Conservation (phyloP, 495 filamentous ascomycete species). For the Tetracladium setigerum region DNA sequence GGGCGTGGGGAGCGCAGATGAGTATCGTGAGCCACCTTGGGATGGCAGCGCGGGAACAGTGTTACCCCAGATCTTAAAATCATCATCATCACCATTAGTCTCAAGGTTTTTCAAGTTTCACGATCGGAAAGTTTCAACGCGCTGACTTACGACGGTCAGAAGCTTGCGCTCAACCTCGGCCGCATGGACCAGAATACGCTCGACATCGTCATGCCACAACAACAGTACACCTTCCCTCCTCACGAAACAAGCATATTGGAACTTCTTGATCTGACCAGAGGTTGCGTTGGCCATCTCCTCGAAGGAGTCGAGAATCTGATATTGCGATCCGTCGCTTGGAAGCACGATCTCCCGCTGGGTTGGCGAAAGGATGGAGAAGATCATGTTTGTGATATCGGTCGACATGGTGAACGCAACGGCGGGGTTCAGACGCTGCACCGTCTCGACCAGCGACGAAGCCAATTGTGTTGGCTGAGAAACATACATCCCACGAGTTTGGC, state of each 20-base stretch:
- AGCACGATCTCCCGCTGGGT: constrained; percentile 28
- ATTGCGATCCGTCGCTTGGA: constrained; percentile 20
- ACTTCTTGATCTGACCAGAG: constrained; percentile 16
- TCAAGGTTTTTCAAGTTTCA: background rate
- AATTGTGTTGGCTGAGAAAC: constrained; percentile 1
- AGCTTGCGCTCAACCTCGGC: constrained; percentile 27
- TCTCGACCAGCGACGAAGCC: background rate
- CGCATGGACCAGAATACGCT: constrained; percentile 28
- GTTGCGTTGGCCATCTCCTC: constrained; percentile 18
- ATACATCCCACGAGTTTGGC: constrained; percentile 10
- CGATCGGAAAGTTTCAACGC: background rate
- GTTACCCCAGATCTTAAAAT: constrained; percentile 12
- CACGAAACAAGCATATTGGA: constrained; percentile 24
- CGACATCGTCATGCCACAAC: constrained; percentile 31
- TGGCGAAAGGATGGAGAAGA: constrained; percentile 26
- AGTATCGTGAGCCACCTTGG: background rate
- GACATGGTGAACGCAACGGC: constrained; percentile 32
- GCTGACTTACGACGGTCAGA: constrained; percentile 1
- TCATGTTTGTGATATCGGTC: constrained; percentile 25
- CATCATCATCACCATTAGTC: background rate
- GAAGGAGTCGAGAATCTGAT: constrained; percentile 27
- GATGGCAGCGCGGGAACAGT: background rate
- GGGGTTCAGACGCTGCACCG: constrained; percentile 16
- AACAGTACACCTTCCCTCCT: constrained; percentile 30
- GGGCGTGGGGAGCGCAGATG: background rate